These are phyloP conservation scores for Ilex paraguariensis DNA, from an alignment of 305 asterid species.

Conservation along the genomic window DNA sequence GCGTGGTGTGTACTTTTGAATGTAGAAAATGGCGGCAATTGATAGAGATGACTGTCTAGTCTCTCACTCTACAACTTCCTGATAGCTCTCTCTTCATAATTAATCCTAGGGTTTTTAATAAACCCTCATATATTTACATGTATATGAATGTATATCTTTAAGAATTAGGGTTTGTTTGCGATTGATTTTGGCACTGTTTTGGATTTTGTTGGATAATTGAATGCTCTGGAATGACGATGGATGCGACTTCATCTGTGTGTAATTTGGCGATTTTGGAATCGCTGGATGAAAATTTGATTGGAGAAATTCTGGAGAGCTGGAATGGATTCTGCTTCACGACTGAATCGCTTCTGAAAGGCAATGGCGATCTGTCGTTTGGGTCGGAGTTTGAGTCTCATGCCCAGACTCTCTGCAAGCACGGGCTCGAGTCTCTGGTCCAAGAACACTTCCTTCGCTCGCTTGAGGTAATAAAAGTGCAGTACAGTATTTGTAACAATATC, in stretches of 20 bases:
- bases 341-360: constrained; percentile 48
- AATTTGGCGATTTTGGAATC: constrained; percentile 56
- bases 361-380: constrained; percentile 33
- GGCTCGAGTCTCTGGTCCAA: constrained; percentile 60
- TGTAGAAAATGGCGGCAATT: too few species aligned
- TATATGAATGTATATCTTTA: too few species aligned
- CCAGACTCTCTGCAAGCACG: constrained; percentile 47
- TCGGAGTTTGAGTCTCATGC: constrained; percentile 39
- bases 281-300: constrained; percentile 34
- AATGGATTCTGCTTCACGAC: constrained; percentile 47
- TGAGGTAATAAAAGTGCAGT: constrained; percentile 37
- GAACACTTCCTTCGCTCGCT: constrained; percentile 65
- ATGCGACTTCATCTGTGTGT: constrained; percentile 40
- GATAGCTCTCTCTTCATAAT: too few species aligned
- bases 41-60: too few species aligned
- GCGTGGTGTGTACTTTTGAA: too few species aligned
- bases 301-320: constrained; percentile 64
- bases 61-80: too few species aligned
- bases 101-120: too few species aligned
- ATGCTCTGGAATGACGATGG: constrained; percentile 42
- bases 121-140: too few species aligned
- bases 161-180: constrained; percentile 14
- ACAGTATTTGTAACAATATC: too few species aligned
- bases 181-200: too few species aligned
- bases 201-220: not conserved